Base-by-base conservation (phyloP, 164 flowering plant species). In the Liriodendron chinense region DNA sequence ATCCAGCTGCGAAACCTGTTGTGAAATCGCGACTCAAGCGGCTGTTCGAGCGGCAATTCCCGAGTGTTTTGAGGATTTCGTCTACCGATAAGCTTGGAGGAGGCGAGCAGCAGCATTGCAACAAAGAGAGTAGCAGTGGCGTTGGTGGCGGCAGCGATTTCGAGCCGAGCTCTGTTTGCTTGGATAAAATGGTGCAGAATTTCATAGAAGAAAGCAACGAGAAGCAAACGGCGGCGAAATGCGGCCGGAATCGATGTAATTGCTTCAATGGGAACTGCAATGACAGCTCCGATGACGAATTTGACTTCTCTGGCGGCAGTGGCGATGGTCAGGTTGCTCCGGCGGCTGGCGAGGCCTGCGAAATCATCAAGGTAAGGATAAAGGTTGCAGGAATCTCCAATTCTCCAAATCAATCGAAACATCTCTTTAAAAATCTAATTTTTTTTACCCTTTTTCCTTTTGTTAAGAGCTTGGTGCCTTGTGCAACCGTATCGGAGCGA, bases 151-250 rank as follows among this genome's bases (percentile, higher is more conserved):
- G 69, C 47, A 28, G 9, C 69, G 69, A 91, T 62, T 85, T 89
- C 23, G 98, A 94, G 86, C 98, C 98, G 69, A 93, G 91, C 83
- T 91, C 98, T 1, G 87, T 94, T 25, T 90, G 96, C 57, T 81
- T 94, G 83, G 95, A 85, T 16, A 94, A 91, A 69, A 87, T 93
- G 95, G 98, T 94, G 20, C 94, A 90, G 86, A 91, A 76, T 70
- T 94, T 89, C 84, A 92, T 92, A 9, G 96, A 92, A 75, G 96
- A 92, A 63, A 83, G 67, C 78, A 85, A 81, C 79, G 97, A 91
- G 76, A 90, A 86, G 82, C 91, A 75, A 65, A 53, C 16, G 59
- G 59, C 59, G 0, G 87, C 75, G 7, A 86, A 83, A 78, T 86
- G 89, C 21, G 89, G 92, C 68, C 84, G 91, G 28, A 89, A 82